Base-by-base conservation (phyloP, 345 rosid species). In the Iberis pinnata region DNA sequence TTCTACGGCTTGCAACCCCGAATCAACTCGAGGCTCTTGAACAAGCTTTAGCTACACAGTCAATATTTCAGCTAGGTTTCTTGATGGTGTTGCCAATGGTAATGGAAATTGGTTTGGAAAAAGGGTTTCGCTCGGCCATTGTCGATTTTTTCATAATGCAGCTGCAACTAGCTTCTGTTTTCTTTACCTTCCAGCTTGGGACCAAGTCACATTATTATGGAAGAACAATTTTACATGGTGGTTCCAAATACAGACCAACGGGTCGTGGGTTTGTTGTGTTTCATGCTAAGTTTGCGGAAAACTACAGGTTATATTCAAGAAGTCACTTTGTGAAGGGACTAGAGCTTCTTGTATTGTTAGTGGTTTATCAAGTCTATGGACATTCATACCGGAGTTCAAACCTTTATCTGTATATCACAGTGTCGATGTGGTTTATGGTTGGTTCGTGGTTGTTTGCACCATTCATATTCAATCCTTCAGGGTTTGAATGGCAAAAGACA, bases 171-270 rank as follows among this genome's bases (percentile, higher is more conserved):
- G 98, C 98, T 18, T 76, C 98, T 0, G 86, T 85, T 20, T 88
- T 92, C 73, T 92, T 92, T 56, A 85, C 97, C 2, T 92, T 92
- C 77, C 97, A 85, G 80, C 98, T 92, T 48, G 98, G 98, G 36
- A 92, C 98, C 18, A 92, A 83, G 71, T 79, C 88, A 31, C 97
- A 92, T 70, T 81, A 78, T 53, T 88, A 31, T 5, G 98, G 98
- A 27, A 88, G 88, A 73, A 88, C 97, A 18, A 66, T 92, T 72
- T 75, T 92, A 67, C 98, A 92, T 37, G 97, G 98, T 41, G 89
- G 84, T 63, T 83, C 98, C 26, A 85, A 74, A 53, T 81, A 88
- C 37, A 72, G 84, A 69, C 87, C 99, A 14, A 88, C 86, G 4
- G 95, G 97, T 0, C 90, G 88, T 14, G 94, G 93, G 1, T 85